Evolutionary conservation across 2,329 filamentous ascomycete species (phyloP).

Genomic region (Colletotrichum acutatum): DNA sequence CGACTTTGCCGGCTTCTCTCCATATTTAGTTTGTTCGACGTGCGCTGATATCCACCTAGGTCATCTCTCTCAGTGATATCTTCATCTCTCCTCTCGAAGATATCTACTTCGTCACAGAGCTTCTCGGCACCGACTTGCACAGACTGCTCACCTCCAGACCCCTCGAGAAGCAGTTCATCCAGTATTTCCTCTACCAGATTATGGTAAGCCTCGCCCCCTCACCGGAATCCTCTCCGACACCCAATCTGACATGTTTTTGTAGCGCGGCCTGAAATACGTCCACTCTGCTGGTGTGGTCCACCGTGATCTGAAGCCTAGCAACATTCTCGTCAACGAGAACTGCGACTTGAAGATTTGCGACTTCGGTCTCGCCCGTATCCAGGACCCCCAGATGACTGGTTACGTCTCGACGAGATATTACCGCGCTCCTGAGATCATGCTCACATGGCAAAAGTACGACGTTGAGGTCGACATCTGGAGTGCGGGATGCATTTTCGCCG

Average conservation of each 20-base stretch:
- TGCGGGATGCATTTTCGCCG: slow-evolving; percentile 97
- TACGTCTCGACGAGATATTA: slow-evolving; percentile 99
- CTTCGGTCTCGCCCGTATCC: slow-evolving; percentile 95
- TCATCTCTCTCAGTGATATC: slow-evolving; percentile 98
- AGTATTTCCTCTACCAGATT: slow-evolving; percentile 99
- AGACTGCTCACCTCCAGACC: slow-evolving; percentile 93
- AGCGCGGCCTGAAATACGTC: slow-evolving; percentile 99
- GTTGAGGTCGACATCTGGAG: slow-evolving; percentile 99
- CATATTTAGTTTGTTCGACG: background rate
- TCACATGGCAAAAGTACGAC: slow-evolving; percentile 99
- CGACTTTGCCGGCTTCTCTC: background rate
- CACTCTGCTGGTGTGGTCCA: slow-evolving; percentile 98
- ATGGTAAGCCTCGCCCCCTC: slow-evolving; percentile 70
- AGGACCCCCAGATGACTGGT: slow-evolving; percentile 99
- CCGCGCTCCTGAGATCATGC: slow-evolving; percentile 98
- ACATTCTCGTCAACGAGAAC: slow-evolving; percentile 99
- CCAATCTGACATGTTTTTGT: slow-evolving; percentile 30
- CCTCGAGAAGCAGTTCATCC: slow-evolving; percentile 99
- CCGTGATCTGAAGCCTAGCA: slow-evolving; percentile 97
- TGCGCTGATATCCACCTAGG: slow-evolving; percentile 60
- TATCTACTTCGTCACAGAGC: slow-evolving; percentile 98
- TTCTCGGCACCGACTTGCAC: slow-evolving; percentile 96
- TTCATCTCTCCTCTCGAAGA: slow-evolving; percentile 99
- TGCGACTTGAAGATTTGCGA: slow-evolving; percentile 99
- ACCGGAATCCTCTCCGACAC: background rate